Base-by-base conservation (phyloP, 208 protist species). In the Leishmania amazonensis region DNA sequence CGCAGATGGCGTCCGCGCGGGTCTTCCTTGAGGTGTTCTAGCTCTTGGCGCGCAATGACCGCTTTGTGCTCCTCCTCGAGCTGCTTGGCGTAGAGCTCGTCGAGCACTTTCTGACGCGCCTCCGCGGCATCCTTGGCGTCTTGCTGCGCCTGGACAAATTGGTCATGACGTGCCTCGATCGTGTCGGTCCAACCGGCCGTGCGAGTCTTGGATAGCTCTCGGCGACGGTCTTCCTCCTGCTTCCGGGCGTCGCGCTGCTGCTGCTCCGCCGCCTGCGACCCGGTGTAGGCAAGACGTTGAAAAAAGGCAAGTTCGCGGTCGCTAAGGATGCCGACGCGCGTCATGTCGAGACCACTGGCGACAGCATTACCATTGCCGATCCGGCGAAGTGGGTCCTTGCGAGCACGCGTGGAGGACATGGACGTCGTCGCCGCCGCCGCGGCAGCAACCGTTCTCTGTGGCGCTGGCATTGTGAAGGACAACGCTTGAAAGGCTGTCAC, bases 351-450 rank as follows among this genome's bases (percentile, higher is more conserved):
- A 8, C 93, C 93, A n/a, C 80, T 57, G 3, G 95, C 95, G n/a
- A 97, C 92, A 35, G 93, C 93, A 83, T 97, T 97, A 57, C 91
- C 92, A 54, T 91, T 93, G 72, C 95, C 95, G 31, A 93, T 81
- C 53, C 83, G 90, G 5, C 95, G 93, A 40, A 47, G 83, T 9
- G 81, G 87, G 71, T 97, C 95, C 42, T 76, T 83, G 24, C 95
- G 93, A 11, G 89, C 95, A 19, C 95, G 93, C 11, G 90, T 89
- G 35, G 60, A 70, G 75, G 19, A 62, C 31, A 71, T 74, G 6
- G 85, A 71, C 57, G 80, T 53, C 31, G 75, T 31, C 28, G 54
- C 60, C 38, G 75, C 47, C 28, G 47, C 57, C 62, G 7, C 71
- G 17, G 15, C 77, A 75, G 19, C 68, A 28, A 17, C 53, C 8